phyloP scores from a whole-genome alignment of 148 eudicot species.

The Diospyros kaki region DNA sequence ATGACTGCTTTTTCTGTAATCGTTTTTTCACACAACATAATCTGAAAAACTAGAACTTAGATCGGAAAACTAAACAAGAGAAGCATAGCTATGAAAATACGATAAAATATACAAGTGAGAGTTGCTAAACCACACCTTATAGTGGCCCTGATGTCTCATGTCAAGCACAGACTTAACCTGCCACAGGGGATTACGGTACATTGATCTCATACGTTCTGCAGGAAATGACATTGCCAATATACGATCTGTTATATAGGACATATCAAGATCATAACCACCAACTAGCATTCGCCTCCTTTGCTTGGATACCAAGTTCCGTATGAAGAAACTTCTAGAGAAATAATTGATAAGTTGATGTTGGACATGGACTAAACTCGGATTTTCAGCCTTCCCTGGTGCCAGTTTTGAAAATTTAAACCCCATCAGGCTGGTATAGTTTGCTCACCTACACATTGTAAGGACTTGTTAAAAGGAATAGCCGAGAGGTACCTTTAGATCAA shows the following conservation, averaged over 20 bases:
- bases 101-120: neutral
- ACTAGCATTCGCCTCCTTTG: slow-evolving; percentile 58
- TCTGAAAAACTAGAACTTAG: too few species aligned
- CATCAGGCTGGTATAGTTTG: slow-evolving; percentile 24
- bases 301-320: slow-evolving; percentile 57
- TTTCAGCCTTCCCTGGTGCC: slow-evolving; percentile 19
- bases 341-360: slow-evolving; percentile 32
- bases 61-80: neutral
- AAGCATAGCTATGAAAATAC: neutral
- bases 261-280: slow-evolving; percentile 66
- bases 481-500: slow-evolving; percentile 1
- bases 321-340: slow-evolving; percentile 34
- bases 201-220: slow-evolving; percentile 53
- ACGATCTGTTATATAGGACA: slow-evolving; percentile 60
- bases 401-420: slow-evolving; percentile 42
- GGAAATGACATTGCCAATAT: slow-evolving; percentile 69
- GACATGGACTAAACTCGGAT: slow-evolving; percentile 12
- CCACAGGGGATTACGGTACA: slow-evolving; percentile 71
- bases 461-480: slow-evolving; percentile 3
- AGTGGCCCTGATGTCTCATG: slow-evolving; percentile 50
- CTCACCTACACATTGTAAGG: slow-evolving; percentile 5
- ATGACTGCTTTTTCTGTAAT: too few species aligned
- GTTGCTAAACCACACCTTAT: slow-evolving; percentile 33
- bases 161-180: slow-evolving; percentile 60
- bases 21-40: too few species aligned